Percentiles rank a stretch among this genome's conserved stretches.
phyloP scores from a whole-genome alignment of 116 monocot species.

The Iris pallida region DNA sequence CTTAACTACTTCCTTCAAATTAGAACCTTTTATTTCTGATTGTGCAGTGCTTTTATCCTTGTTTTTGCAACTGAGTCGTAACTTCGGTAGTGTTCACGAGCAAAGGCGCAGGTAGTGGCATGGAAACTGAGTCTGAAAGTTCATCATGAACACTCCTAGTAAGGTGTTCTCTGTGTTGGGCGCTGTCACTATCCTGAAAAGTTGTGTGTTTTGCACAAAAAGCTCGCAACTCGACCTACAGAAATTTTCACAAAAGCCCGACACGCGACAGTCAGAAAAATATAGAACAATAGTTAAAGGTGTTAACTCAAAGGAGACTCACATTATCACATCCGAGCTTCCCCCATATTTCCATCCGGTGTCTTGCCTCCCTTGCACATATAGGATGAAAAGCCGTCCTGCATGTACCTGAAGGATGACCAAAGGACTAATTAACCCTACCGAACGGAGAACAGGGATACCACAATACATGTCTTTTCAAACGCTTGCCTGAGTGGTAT shows the following conservation, averaged over 20 bases:
- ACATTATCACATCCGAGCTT: constrained; percentile 70
- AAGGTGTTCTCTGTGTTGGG: constrained; percentile 3
- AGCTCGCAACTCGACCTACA: constrained; percentile 83
- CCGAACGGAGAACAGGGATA: background rate
- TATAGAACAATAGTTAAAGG: background rate
- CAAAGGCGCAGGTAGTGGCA: constrained; percentile 16
- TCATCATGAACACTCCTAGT: constrained; percentile 1
- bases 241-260: constrained; percentile 2
- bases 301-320: constrained; percentile 11
- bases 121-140: constrained; percentile 15
- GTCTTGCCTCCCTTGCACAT: constrained; percentile 85
- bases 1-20: constrained; percentile 16
- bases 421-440: background rate
- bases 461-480: too few relatives aligned
- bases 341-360: constrained; percentile 92
- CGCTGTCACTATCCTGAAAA: constrained; percentile 15
- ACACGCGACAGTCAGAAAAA: background rate
- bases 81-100: constrained; percentile 32
- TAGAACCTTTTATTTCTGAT: constrained; percentile 11
- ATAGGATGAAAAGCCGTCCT: constrained; percentile 75
- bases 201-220: constrained; percentile 85
- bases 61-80: constrained; percentile 48
- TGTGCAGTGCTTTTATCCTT: constrained; percentile 31
- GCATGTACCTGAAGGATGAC: constrained; percentile 62
- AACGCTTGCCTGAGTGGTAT: too few relatives aligned